Conservation (phyloP, 352 stramenopile genomes). For the Peronosclerospora sorghi region DNA sequence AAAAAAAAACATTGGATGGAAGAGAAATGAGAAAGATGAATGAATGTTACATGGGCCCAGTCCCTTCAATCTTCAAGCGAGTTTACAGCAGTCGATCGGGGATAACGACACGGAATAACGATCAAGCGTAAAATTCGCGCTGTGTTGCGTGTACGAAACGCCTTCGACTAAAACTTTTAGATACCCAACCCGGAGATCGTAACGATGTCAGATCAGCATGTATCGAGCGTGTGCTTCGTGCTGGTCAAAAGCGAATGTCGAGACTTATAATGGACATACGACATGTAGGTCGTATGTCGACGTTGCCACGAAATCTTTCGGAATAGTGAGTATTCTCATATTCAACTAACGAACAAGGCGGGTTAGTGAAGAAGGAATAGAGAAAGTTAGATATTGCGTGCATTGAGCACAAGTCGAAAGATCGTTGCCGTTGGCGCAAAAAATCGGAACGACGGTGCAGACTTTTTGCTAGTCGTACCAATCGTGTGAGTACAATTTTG, state of each 20-base stretch:
- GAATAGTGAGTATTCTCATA: conserved; percentile 27
- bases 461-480: conserved; percentile 19
- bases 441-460: conserved; percentile 23
- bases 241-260: conserved; percentile 25
- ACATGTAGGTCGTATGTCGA: conserved; percentile 20
- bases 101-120: conserved; percentile 2
- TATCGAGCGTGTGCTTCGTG: conserved; percentile 34
- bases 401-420: no score
- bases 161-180: conserved; percentile 21
- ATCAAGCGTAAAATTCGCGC: conserved; percentile 16
- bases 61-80: conserved; percentile 1
- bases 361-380: no score
- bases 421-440: conserved; percentile 16
- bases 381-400: no score
- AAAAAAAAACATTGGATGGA: no score
- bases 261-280: conserved; percentile 25
- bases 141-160: conserved; percentile 39
- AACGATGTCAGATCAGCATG: conserved; percentile 34
- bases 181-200: conserved; percentile 16
- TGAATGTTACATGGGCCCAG: conserved; percentile 1
- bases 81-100: conserved; percentile 5
- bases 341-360: conserved; percentile 11
- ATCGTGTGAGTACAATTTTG: conserved; percentile 12
- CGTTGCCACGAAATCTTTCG: conserved; percentile 33
- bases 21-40: no score